A percentile compares a stretch with the other conserved stretches of the same genome.
phyloP scores from a whole-genome alignment of 2,329 filamentous ascomycete species.

The Hypoxylon sp. region DNA sequence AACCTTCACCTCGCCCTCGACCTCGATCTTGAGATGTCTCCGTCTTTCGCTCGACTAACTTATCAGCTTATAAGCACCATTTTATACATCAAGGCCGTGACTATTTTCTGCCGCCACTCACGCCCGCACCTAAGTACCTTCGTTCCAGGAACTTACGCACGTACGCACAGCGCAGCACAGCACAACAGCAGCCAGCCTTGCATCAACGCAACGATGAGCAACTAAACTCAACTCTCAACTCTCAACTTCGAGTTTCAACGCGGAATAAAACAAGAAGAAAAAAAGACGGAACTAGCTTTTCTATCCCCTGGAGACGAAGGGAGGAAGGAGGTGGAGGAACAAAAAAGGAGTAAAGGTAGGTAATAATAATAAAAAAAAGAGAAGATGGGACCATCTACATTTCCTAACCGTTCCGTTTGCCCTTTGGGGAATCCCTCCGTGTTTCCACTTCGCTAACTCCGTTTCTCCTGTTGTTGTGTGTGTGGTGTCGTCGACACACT shows the following conservation, averaged over 20 bases:
- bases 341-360: not conserved
- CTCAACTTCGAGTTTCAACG: not conserved
- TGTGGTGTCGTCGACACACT: conserved; percentile 11
- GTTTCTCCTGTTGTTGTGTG: conserved; percentile 1
- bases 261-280: not conserved
- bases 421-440: conserved; percentile 9
- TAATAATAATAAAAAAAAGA: not conserved
- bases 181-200: not conserved
- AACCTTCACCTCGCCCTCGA: not conserved
- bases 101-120: not conserved
- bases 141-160: no score
- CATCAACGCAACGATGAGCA: not conserved
- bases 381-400: conserved; percentile 14
- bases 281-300: conserved; percentile 1
- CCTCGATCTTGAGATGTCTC: not conserved
- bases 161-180: not conserved
- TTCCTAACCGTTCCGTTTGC: conserved; percentile 16
- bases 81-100: conserved; percentile 12
- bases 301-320: not conserved
- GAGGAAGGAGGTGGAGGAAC: not conserved
- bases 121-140: not conserved
- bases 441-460: conserved; percentile 14
- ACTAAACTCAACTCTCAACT: not conserved
- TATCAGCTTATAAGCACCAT: not conserved
- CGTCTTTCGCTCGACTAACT: conserved; percentile 1